A percentile compares a stretch with the other conserved stretches of the same genome.
These are phyloP conservation scores for Teratosphaeria destructans DNA, from an alignment of 2,329 filamentous ascomycete species.

Conservation along the genomic window DNA sequence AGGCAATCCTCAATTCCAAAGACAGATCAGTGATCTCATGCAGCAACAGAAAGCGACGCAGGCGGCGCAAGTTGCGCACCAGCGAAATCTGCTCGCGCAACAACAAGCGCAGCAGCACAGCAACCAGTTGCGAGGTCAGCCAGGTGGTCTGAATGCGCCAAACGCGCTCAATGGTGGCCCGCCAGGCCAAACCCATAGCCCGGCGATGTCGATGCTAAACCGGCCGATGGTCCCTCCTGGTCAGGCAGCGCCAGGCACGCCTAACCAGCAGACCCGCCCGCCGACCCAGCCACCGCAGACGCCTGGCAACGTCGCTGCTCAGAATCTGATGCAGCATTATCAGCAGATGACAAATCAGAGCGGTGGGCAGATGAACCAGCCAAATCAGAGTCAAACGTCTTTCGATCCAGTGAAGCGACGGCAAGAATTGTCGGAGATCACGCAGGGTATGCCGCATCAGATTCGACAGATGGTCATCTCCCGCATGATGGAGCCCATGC, in stretches of 20 bases:
- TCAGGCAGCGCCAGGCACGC: constrained; percentile 25
- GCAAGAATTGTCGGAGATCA: background rate
- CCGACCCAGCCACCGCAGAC: constrained; percentile 14
- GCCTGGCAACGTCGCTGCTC: constrained; percentile 15
- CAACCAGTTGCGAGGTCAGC: constrained; percentile 36
- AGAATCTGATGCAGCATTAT: constrained; percentile 19
- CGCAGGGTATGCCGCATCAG: background rate
- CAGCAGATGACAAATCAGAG: constrained; percentile 23
- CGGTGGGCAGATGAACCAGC: constrained; percentile 20
- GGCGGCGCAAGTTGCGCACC: constrained; percentile 5
- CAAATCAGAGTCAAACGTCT: background rate
- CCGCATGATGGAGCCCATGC: background rate
- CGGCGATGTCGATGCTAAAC: constrained; percentile 41
- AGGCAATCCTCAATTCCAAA: constrained; percentile 12
- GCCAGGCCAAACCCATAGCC: constrained; percentile 23
- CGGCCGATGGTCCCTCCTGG: constrained; percentile 37
- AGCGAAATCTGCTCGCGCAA: constrained; percentile 24
- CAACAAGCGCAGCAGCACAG: constrained; percentile 31
- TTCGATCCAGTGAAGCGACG: background rate
- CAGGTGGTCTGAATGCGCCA: constrained; percentile 35
- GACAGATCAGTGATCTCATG: constrained; percentile 32
- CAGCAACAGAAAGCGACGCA: constrained; percentile 30
- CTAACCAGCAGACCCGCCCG: constrained; percentile 20
- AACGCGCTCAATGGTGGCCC: constrained; percentile 27
- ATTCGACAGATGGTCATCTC: background rate